Percentiles rank a stretch among this genome's conserved stretches.
These are phyloP conservation scores for Euphorbia pulcherrima DNA, from an alignment of 345 rosid species.

Conservation along the genomic window DNA sequence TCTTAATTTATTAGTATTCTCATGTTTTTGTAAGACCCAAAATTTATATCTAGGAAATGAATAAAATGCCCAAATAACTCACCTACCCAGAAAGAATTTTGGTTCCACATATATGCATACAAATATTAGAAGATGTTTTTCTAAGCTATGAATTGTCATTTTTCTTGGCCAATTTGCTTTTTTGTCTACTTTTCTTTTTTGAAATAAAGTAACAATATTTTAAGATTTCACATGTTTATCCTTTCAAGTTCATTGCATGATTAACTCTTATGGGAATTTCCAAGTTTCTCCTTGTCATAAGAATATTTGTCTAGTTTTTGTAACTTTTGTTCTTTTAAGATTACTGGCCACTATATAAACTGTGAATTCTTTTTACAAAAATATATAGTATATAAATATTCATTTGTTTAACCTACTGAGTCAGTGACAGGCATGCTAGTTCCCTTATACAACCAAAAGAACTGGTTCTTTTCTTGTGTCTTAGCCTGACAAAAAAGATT, in stretches of 20 bases:
- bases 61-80: slow-evolving; percentile 11
- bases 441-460: slow-evolving; percentile 42
- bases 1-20: slow-evolving; percentile 1
- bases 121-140: slow-evolving; percentile 7
- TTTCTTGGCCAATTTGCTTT: background rate
- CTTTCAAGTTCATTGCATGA: slow-evolving; percentile 18
- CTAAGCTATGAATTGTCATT: slow-evolving; percentile 9
- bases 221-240: background rate
- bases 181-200: background rate
- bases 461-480: slow-evolving; percentile 35
- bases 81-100: slow-evolving; percentile 21
- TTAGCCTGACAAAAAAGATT: slow-evolving; percentile 42
- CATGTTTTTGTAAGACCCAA: background rate
- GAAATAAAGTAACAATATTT: background rate
- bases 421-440: slow-evolving; percentile 56
- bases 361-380: background rate
- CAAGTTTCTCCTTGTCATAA: slow-evolving; percentile 28
- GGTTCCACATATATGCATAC: slow-evolving; percentile 11
- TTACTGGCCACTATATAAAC: slow-evolving; percentile 17
- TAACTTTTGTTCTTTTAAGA: slow-evolving; percentile 32
- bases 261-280: slow-evolving; percentile 23
- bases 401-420: slow-evolving; percentile 27
- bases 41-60: slow-evolving; percentile 17
- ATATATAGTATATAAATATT: slow-evolving; percentile 12
- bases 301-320: slow-evolving; percentile 24